Evolutionary conservation across 208 protist species (phyloP).

Genomic region (Pavlovales sp.): DNA sequence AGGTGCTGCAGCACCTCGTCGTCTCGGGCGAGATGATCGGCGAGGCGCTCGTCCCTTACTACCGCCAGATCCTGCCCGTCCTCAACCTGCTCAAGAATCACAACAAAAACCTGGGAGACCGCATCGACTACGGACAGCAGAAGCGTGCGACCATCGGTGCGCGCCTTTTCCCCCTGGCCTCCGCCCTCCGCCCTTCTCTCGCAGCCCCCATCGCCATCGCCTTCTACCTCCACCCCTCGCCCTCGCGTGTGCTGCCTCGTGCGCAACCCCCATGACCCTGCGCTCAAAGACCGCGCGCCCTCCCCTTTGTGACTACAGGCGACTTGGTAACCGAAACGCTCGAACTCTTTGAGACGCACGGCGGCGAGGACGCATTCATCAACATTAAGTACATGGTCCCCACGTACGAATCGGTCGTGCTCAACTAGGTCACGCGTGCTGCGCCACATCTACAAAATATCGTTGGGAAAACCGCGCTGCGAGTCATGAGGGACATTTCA

Average conservation of each 20-base stretch:
- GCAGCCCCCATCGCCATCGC: no score
- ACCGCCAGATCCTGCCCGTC: constrained; percentile 95
- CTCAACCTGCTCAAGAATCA: constrained; percentile 95
- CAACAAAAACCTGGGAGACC: constrained; percentile 68
- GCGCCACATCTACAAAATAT: no score
- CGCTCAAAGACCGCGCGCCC: no score
- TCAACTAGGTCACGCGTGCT: constrained; percentile 22
- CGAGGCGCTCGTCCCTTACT: constrained; percentile 93
- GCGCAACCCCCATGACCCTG: no score
- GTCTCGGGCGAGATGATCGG: constrained; percentile 85
- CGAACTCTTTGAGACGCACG: constrained; percentile 77
- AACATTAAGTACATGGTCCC: constrained; percentile 86
- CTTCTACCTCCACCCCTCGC: no score
- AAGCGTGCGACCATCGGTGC: constrained; percentile 65
- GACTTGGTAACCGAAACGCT: constrained; percentile 96
- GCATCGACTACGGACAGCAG: constrained; percentile 88
- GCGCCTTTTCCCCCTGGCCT: no score
- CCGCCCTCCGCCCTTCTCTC: no score
- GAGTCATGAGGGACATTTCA: no score
- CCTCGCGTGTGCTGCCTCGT: no score
- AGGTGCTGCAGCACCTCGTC: constrained; percentile 92
- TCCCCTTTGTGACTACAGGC: no score
- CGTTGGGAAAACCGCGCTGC: no score
- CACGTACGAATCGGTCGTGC: constrained; percentile 67
- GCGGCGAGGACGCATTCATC: constrained; percentile 77